These are phyloP conservation scores for Torrubiella hemipterigena DNA, from an alignment of 2,329 filamentous ascomycete species.

Conservation along the genomic window DNA sequence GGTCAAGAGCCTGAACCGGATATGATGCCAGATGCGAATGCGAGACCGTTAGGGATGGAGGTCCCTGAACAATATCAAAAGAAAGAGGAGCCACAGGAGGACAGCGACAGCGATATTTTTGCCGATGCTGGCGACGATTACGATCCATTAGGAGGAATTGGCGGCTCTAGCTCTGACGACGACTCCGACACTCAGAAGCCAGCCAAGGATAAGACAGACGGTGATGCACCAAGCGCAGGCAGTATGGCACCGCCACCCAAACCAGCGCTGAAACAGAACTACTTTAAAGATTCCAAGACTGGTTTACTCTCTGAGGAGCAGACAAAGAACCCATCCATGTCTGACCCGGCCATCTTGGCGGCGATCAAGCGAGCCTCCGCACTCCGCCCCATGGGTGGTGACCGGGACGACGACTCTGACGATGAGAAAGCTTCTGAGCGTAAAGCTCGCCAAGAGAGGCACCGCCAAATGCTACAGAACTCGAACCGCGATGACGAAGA, in stretches of 20 bases:
- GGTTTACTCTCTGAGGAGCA: constrained; percentile 40
- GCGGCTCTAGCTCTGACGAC: constrained; percentile 27
- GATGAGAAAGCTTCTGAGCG: constrained; percentile 28
- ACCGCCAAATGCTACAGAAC: constrained; percentile 61
- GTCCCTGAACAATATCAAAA: constrained; percentile 47
- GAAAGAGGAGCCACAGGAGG: constrained; percentile 31
- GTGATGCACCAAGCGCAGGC: constrained; percentile 12
- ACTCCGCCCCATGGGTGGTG: constrained; percentile 36
- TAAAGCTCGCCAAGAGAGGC: constrained; percentile 51
- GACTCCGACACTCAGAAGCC: constrained; percentile 33
- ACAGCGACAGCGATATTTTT: constrained; percentile 53
- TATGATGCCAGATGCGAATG: constrained; percentile 41
- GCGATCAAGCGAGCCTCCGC: constrained; percentile 76
- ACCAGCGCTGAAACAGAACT: constrained; percentile 37
- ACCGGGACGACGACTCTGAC: constrained; percentile 18
- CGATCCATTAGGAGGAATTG: constrained; percentile 51
- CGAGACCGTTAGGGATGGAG: constrained; percentile 51
- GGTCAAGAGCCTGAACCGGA: constrained; percentile 18
- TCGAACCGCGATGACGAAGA: constrained; percentile 77
- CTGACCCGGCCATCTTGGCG: constrained; percentile 68
- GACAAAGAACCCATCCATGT: constrained; percentile 42
- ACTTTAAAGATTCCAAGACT: constrained; percentile 49
- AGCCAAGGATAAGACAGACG: constrained; percentile 14
- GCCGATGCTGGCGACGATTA: constrained; percentile 56
- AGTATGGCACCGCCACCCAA: constrained; percentile 35